A percentile compares a stretch with the other conserved stretches of the same genome.
These are phyloP conservation scores for Phlyctochytrium planicorne DNA, from an alignment of 192 early-diverging fungal genomes.

Conservation along the genomic window DNA sequence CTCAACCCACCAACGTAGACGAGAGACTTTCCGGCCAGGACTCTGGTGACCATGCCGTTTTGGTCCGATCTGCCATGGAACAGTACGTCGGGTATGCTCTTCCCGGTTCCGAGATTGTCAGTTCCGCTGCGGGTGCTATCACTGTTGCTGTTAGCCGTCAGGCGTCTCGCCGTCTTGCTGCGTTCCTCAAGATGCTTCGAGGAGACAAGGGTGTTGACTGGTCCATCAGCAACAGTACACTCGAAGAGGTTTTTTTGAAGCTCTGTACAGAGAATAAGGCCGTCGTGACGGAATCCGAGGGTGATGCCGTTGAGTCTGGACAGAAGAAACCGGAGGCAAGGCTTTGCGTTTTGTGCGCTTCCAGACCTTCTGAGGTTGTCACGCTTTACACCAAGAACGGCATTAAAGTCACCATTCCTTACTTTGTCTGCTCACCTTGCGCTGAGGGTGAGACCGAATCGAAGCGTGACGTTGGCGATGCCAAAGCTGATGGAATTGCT, in stretches of 20 bases:
- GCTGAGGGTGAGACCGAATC: conserved; percentile 8
- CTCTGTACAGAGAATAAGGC: conserved; percentile 27
- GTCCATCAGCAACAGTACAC: conserved; percentile 33
- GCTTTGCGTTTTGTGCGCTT: conserved; percentile 23
- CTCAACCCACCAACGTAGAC: background rate
- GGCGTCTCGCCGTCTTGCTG: conserved; percentile 14
- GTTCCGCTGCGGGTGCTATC: conserved; percentile 28
- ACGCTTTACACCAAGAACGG: conserved; percentile 29
- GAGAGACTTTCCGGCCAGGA: background rate
- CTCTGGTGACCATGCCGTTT: background rate
- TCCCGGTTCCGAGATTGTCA: conserved; percentile 28
- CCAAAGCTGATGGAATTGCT: background rate
- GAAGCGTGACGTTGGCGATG: background rate
- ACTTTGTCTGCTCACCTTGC: conserved; percentile 29
- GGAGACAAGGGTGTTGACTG: conserved; percentile 31
- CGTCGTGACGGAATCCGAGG: conserved; percentile 19
- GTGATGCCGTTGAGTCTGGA: background rate
- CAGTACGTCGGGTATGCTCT: conserved; percentile 26
- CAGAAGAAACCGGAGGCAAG: background rate
- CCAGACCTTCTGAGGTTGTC: conserved; percentile 20
- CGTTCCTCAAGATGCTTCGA: conserved; percentile 27
- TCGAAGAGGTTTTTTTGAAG: conserved; percentile 39
- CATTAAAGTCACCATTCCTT: conserved; percentile 18
- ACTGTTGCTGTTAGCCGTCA: conserved; percentile 23
- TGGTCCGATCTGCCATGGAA: conserved; percentile 6